Base-by-base conservation (phyloP, 345 rosid genomes). In the Pelargonium nanum region DNA sequence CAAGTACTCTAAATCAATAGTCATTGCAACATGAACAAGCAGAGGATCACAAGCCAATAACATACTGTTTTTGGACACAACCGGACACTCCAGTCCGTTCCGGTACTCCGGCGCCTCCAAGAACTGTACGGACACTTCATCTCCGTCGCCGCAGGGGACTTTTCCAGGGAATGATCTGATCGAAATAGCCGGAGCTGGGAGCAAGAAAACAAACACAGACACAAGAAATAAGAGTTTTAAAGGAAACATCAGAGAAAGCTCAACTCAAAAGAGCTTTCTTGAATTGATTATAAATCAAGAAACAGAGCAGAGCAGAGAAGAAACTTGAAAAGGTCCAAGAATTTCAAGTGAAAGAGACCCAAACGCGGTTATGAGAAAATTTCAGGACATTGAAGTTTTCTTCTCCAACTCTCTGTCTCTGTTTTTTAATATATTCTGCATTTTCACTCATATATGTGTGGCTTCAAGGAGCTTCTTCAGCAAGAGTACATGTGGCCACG, bases 11-110 rank as follows among this genome's bases (percentile, higher is more conserved):
- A 85, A 74, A 32, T 89, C 97, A 0, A 89, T 82, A 0, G 92
- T 87, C 95, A 89, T 87, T 0, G 92, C 86, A 19, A 89, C 61
- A 44, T 82, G 91, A 60, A 87, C 76, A 20, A 76, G 58, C 20
- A 68, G 70, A 1, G 84, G 79, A 51, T 85, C 75, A 45, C 85
- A 78, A 2, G 57, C 62, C 60, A 70, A 54, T 1, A 53, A 60
- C 17, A 57, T 58, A 5, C 22, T 62, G 56, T 60, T 65, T 50
- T 48, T 2, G 2, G 65, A 53, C 62, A 71, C 3, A n/a, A 57
- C 51, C 2, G 81, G 64, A 58, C 95, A 85, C 20, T 63, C 13
- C 0, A 48, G 61, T 7, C 75, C 91, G 56, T 87, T 90, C 24
- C 68, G 76, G 64, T 82, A 84, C 56, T 57, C 81, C 1, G 89